A percentile compares a stretch with the other conserved stretches of the same genome.
Evolutionary conservation across 2,329 filamentous ascomycete species (phyloP).

Genomic region (Alternaria viburni): DNA sequence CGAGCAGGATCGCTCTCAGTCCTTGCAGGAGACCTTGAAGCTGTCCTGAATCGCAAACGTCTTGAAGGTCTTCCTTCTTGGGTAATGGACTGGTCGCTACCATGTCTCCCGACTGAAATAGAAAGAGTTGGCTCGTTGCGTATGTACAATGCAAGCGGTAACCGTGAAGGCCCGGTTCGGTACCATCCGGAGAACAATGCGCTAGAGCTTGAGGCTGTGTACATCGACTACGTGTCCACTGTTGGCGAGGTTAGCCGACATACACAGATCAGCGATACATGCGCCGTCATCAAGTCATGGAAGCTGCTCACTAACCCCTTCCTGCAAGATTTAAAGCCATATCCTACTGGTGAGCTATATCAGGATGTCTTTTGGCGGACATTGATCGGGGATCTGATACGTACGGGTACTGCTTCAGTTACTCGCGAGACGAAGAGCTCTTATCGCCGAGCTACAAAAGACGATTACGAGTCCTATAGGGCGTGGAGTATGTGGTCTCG

Average conservation of each 20-base stretch:
- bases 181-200: neutral
- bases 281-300: slow-evolving; percentile 21
- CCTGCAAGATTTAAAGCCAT: neutral
- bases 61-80: slow-evolving; percentile 21
- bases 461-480: slow-evolving; percentile 16
- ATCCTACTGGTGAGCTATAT: slow-evolving; percentile 19
- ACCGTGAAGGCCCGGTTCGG: slow-evolving; percentile 1
- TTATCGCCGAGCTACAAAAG: slow-evolving; percentile 17
- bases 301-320: slow-evolving; percentile 8
- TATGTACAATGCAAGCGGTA: slow-evolving; percentile 20
- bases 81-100: slow-evolving; percentile 31
- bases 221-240: slow-evolving; percentile 14
- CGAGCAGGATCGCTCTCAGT: slow-evolving; percentile 14
- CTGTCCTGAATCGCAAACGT: slow-evolving; percentile 19
- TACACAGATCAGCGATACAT: slow-evolving; percentile 26
- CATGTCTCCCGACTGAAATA: slow-evolving; percentile 20
- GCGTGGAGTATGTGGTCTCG: slow-evolving; percentile 28
- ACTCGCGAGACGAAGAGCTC: neutral
- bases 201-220: slow-evolving; percentile 16
- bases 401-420: neutral
- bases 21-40: slow-evolving; percentile 24
- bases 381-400: slow-evolving; percentile 18
- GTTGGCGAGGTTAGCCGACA: slow-evolving; percentile 23
- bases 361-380: slow-evolving; percentile 27
- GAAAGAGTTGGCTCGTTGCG: slow-evolving; percentile 19